Evolutionary conservation across 2,329 filamentous ascomycete species (phyloP).

Genomic region (Apiospora phragmitis): DNA sequence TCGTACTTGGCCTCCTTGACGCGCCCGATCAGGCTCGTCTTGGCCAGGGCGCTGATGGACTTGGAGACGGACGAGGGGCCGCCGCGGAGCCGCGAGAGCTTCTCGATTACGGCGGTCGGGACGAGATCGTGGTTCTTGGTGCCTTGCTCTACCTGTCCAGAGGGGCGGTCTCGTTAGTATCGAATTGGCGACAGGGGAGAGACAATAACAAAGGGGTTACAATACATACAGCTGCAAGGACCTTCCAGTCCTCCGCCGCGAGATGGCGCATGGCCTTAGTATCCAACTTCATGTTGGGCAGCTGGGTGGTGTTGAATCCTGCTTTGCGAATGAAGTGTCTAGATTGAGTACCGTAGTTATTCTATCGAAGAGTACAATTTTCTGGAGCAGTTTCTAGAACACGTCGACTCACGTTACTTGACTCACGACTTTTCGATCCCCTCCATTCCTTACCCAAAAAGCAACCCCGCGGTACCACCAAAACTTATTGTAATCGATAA

Average conservation of each 20-base stretch:
- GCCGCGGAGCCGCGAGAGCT: conserved; percentile 78
- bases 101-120: conserved; percentile 83
- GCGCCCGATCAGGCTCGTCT: conserved; percentile 85
- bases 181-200: neutral
- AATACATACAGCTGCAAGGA: conserved; percentile 78
- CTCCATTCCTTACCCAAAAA: neutral
- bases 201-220: conserved; percentile 20
- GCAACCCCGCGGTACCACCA: conserved; percentile 5
- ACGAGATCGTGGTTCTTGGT: conserved; percentile 98
- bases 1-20: conserved; percentile 97
- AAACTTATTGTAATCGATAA: conserved; percentile 7
- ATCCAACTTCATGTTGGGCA: conserved; percentile 81
- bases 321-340: neutral
- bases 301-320: neutral
- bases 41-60: conserved; percentile 87
- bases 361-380: neutral
- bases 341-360: neutral
- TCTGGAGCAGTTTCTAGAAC: neutral
- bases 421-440: neutral
- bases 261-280: conserved; percentile 92
- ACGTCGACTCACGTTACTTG: no score
- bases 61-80: conserved; percentile 78
- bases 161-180: conserved; percentile 29
- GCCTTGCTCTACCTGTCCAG: conserved; percentile 78
- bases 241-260: conserved; percentile 89